Evolutionary conservation across 2,329 filamentous ascomycete species (phyloP), one percentile per base, ranked within the genome.

Genomic region (Dactylellina cionopaga): DNA sequence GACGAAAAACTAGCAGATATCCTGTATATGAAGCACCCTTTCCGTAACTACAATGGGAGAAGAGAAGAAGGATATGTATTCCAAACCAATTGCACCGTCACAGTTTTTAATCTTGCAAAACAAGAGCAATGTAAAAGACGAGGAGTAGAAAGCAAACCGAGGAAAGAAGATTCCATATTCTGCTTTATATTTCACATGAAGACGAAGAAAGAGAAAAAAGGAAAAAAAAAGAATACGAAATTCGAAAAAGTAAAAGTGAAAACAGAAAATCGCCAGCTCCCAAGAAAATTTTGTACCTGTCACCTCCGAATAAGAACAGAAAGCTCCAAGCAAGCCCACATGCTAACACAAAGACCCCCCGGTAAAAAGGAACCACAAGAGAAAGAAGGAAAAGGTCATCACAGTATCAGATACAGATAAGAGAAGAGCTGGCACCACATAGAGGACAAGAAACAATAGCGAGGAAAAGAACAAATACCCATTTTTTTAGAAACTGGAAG

Each of bases 141-240:
- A 29, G 13, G 13, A 25, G 29, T 25, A 25, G 29, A 39, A 56
- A 4, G 22, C 10, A 41, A 39, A 41, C 41, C 19, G 7, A 44
- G 41, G 4, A 22, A 25, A 41, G n/a, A 43, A 25, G 1, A 41
- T 27, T 10, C 29, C 43, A 29, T 5, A n/a, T 33, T 49, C 22
- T 54, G 49, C 43, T 59, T 58, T 24, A 54, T 41, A 64, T 55
- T 29, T 47, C 43, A 47, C 29, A n/a, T 59, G 24, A 35, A n/a
- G 10, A 51, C 13, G 19, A 51, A 51, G 22, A 37, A 51, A 37
- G 15, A 25, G 19, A 5, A 24, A 43, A 29, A n/a, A 52, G 37
- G 2, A 63, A 41, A 39, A 37, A 43, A 41, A 22, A 22, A 49
- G 17, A 25, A 62, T 31, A 37, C 11, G 22, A 44, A n/a, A 54